Evolutionary conservation across 495 filamentous ascomycete genomes (phyloP), one percentile per base, ranked within the genome.

Genomic region (Trichoderma erinaceum): DNA sequence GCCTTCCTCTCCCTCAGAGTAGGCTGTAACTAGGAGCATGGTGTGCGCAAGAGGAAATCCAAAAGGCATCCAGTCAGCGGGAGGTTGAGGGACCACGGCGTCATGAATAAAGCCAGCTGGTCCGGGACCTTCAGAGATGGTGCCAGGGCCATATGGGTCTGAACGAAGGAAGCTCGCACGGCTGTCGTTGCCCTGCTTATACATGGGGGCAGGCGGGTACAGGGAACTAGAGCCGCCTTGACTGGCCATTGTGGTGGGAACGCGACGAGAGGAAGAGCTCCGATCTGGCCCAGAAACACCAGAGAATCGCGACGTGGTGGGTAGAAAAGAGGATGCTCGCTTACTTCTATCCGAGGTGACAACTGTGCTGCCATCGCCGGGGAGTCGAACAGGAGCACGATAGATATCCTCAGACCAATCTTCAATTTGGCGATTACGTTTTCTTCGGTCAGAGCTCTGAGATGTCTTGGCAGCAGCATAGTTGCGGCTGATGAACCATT

Each of bases 321-420:
- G 96, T 70, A 89, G 82, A 79, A 94, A 92, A 25, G 78, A 77
- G 76, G 91, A 97, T 67, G 85, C 85, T 68, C 95, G 89, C 79
- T 97, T 97, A 82, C 84, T 92, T 44, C 90, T 84, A 70, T 95
- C 92, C 12, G 85, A 85, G 12, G 78, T 78, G 46, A 77, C 80
- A 67, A 84, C 78, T 70, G 85, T 83, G 74, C 82, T 85, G 6
- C 82, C 82, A 69, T 97, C 93, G 3, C 84, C 84, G 0, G 84
- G 80, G 69, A 97, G 80, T 63, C 92, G 88, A 68, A 91, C 91
- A 3, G 92, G 91, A 13, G 93, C 89, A 35, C 92, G 88, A 73
- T 98, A 97, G 72, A 98, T 98, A 71, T 99, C 96, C 69, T 99
- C 93, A 15, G 88, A 89, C 96, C 96, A 99, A 70, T 97, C 94